phyloP scores from a whole-genome alignment of 129 eudicot species.

The Centrapalus pauciflorus region DNA sequence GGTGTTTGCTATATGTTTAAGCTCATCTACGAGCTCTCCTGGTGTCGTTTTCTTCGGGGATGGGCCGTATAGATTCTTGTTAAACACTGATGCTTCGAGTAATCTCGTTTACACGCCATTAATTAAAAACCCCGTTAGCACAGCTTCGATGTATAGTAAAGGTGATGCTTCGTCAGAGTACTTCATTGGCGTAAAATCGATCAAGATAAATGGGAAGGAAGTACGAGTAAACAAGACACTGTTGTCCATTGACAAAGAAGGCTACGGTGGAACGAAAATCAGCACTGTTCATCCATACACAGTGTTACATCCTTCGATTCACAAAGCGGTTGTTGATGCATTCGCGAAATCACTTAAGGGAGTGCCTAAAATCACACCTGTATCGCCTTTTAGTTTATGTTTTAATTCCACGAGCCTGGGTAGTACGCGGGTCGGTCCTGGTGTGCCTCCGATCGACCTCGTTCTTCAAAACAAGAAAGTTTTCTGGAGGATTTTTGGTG shows the following conservation, averaged over 20 bases:
- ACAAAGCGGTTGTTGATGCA: constrained; percentile 17
- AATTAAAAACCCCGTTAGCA: too few relatives aligned
- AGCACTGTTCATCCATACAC: constrained; percentile 44
- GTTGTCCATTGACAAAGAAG: constrained; percentile 20
- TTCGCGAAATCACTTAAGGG: constrained; percentile 14
- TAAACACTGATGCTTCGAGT: too few relatives aligned
- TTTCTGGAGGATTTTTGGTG: too few relatives aligned
- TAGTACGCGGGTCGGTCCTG: constrained; percentile 20
- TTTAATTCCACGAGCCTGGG: constrained; percentile 5
- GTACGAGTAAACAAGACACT: constrained; percentile 28
- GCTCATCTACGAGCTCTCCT: too few relatives aligned
- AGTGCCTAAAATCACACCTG: background rate
- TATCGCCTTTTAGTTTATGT: constrained; percentile 28
- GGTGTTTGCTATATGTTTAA: too few relatives aligned
- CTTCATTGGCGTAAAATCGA: constrained; percentile 32
- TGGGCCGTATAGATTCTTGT: too few relatives aligned
- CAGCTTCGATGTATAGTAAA: background rate
- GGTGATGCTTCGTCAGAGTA: constrained; percentile 32
- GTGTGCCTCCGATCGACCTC: constrained; percentile 26
- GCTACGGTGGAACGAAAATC: constrained; percentile 46
- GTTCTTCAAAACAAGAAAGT: too few relatives aligned
- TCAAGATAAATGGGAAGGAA: constrained; percentile 21
- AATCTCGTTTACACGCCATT: too few relatives aligned
- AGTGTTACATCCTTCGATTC: constrained; percentile 21
- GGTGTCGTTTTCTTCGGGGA: too few relatives aligned